Base-by-base conservation (phyloP, 139 green algal genomes). In the Chlamydomonas eustigma region DNA sequence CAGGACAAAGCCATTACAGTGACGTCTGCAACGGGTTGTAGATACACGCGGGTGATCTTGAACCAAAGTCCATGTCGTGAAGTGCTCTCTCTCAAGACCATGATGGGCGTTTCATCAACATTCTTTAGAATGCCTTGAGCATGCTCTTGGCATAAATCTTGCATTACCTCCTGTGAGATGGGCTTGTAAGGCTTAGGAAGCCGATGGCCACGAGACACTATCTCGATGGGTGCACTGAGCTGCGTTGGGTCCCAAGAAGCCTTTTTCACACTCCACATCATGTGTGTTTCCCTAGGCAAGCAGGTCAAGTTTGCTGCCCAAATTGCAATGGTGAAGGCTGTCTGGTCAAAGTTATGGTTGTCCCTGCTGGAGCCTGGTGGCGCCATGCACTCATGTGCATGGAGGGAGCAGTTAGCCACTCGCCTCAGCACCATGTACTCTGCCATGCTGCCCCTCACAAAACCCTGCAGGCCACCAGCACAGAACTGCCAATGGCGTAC, bases 341-440 rank as follows among this genome's bases (percentile, higher is more conserved):
- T 77, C 66, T 82, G 81, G 36, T 86, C 76, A 66, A 79, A 86
- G 72, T 83, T 73, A 77, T 77, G 50, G 36, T 79, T 82, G 58
- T 39, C 32, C 24, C 80, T 71, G 33, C 34, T 65, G n/a, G 67
- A 44, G 2, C 76, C 80, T 0, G 65, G 65, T 4, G 80, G 80
- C 37, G 76, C 73, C 30, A 80, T 82, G 76, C 80, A 85, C 32
- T 30, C 28, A 0, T 64, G 0, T 0, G 5, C 69, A 51, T 79
- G 30, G 50, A 83, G 44, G 1, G 73, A 75, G 74, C 81, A 86
- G 18, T 66, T 71, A 18, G 77, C 73, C 0, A 80, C 39, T 30
- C 70, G 80, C 5, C 5, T n/a, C 12, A 85, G 67, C 5, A 85
- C 37, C 39, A 85, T 39, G 6, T 31, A 52, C 73, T 82, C 80